Evolutionary conservation across 257 asterid species (phyloP).

Genomic region (Solanum chilense): DNA sequence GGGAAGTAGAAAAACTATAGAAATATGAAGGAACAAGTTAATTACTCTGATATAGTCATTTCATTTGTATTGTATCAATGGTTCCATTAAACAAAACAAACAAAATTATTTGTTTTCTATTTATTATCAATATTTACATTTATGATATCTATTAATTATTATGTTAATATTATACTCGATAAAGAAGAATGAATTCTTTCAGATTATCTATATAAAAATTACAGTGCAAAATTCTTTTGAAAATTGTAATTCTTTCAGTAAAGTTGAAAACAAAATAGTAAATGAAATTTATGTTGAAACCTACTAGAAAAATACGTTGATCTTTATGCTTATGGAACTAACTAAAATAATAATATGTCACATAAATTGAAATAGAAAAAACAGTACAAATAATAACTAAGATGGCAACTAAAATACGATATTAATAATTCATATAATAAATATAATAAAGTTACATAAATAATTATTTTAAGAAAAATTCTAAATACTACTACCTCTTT

Average conservation of each 20-base stretch:
- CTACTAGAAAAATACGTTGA: too few species aligned
- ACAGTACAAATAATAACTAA: not conserved
- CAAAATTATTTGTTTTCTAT: not conserved
- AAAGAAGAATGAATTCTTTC: not conserved
- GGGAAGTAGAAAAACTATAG: not conserved
- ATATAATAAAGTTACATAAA: not conserved
- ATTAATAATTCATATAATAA: not conserved
- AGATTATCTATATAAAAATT: not conserved
- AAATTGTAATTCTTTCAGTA: too few species aligned
- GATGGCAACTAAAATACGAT: not conserved
- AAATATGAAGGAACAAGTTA: not conserved
- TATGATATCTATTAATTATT: not conserved
- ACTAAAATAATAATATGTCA: not conserved
- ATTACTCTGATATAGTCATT: not conserved
- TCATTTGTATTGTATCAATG: not conserved
- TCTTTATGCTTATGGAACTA: too few species aligned
- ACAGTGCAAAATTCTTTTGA: not conserved
- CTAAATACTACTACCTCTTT: too few species aligned
- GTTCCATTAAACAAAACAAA: not conserved
- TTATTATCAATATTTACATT: too few species aligned
- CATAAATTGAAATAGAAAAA: too few species aligned
- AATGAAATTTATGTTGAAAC: not conserved
- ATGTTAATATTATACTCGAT: not conserved
- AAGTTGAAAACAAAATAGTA: not conserved
- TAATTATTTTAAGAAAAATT: too few species aligned